Conservation (phyloP, 257 asterid species). For the Fraxinus quadrangulata region DNA sequence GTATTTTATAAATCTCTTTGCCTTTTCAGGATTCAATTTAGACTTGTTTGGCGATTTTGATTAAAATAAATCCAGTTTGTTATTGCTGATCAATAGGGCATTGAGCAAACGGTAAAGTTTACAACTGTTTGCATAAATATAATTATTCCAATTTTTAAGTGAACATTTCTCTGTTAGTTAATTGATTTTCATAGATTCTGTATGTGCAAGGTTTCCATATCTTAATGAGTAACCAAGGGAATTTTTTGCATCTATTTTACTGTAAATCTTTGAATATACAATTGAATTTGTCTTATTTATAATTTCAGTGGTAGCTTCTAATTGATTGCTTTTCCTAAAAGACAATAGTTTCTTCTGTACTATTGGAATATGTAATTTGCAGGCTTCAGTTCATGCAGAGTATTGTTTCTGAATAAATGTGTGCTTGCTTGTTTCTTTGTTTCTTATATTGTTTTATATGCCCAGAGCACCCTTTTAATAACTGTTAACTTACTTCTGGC, state of each 20-base stretch:
- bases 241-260: neutral
- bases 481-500: neutral
- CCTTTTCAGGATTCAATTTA: neutral
- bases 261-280: neutral
- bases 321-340: neutral
- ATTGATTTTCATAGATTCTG: neutral
- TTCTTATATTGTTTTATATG: neutral
- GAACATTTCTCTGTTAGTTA: neutral
- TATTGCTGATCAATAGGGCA: neutral
- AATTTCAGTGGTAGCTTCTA: neutral
- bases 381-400: neutral
- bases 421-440: neutral
- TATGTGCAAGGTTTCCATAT: no score
- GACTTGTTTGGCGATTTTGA: neutral
- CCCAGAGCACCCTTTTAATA: neutral
- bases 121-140: no score
- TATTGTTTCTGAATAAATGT: neutral
- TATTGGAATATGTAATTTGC: neutral
- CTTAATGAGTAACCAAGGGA: neutral
- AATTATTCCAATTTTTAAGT: neutral
- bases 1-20: neutral
- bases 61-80: neutral
- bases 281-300: neutral
- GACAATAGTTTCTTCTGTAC: neutral
- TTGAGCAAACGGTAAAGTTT: no score